Evolutionary conservation across 768 basidiomycete genomes (phyloP).

Genomic region (Mycena galericulata): DNA sequence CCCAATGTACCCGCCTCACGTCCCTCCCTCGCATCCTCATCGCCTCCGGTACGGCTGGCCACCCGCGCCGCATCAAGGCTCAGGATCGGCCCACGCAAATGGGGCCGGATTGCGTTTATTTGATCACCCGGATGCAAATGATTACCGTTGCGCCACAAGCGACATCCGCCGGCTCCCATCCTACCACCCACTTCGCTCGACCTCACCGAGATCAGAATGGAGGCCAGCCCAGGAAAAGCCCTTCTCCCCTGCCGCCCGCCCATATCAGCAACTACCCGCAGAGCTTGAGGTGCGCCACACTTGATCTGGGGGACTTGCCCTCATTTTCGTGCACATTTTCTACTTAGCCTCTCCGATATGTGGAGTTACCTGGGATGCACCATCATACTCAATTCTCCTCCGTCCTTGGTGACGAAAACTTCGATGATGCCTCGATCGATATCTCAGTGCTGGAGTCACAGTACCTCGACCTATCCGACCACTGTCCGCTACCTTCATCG

Average conservation of each 20-base stretch:
- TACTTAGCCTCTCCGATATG: not conserved
- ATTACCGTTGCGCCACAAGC: not conserved
- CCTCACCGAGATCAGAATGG: not conserved
- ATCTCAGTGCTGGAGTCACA: constrained; percentile 1
- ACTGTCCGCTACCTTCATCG: constrained; percentile 2
- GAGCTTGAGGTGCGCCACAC: constrained; percentile 14
- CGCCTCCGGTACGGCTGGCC: not conserved
- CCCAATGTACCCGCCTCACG: not conserved
- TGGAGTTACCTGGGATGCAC: not conserved
- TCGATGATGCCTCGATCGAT: not conserved
- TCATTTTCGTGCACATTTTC: too few relatives aligned
- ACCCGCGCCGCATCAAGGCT: not conserved
- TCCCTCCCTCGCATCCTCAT: not conserved
- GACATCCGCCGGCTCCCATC: not conserved
- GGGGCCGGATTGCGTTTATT: constrained; percentile 2
- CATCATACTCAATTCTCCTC: not conserved
- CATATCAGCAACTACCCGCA: not conserved
- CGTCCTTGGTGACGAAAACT: not conserved
- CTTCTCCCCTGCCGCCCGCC: not conserved
- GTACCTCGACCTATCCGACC: constrained; percentile 13
- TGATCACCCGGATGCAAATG: constrained; percentile 1
- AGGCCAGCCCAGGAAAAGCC: not conserved
- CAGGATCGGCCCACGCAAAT: not conserved
- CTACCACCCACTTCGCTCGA: not conserved
- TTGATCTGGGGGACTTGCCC: too few relatives aligned